Base-by-base conservation (phyloP, 2,329 filamentous ascomycete genomes). In the Macrophomina phaseolina region DNA sequence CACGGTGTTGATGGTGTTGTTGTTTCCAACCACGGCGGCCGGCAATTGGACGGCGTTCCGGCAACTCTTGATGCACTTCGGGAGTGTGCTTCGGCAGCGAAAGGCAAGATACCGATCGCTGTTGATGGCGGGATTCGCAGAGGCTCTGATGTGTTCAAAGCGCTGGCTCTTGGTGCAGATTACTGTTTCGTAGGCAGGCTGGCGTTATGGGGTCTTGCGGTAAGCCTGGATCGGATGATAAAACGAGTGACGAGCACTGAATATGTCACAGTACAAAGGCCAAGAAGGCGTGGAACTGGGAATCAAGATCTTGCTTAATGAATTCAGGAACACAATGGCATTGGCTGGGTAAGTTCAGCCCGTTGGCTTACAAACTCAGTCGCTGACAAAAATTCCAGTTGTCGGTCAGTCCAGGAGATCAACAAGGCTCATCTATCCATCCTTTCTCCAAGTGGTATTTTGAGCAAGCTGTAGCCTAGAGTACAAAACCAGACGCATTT, bases 41-140 rank as follows among this genome's bases (percentile, higher is more conserved):
- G 86, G 32, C 86, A 89, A 74, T 75, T 87, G 11, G 86, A 89
- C 68, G 85, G 85, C 4, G 84, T 84, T 2, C 79, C 84, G 5
- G 82, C 82, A 3, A 83, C 83, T 4, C 76, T 89, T 4, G 86
- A 87, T 65, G 81, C 77, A 9, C 72, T 83, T 11, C 75, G 75
- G 0, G 78, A 81, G 58, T 79, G 78, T 56, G 80, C 76, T 0
- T 71, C 72, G 2, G 78, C 77, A 5, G 79, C 77, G 1, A 70
- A 74, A 2, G 81, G 83, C 18, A 82, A 81, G 67, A 79, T 89
- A n/a, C 84, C 84, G 0, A 81, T 91, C 23, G 82, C 90, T 51
- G 84, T 91, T 16, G 89, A 91, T 71, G 84, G 81, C 11, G 86
- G 86, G 0, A 83, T 88, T 38, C 73, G 86, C 46, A 81, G 82